Evolutionary conservation across 371 early-diverging fungal genomes (phyloP).

Genomic region (Actinomucor elegans): DNA sequence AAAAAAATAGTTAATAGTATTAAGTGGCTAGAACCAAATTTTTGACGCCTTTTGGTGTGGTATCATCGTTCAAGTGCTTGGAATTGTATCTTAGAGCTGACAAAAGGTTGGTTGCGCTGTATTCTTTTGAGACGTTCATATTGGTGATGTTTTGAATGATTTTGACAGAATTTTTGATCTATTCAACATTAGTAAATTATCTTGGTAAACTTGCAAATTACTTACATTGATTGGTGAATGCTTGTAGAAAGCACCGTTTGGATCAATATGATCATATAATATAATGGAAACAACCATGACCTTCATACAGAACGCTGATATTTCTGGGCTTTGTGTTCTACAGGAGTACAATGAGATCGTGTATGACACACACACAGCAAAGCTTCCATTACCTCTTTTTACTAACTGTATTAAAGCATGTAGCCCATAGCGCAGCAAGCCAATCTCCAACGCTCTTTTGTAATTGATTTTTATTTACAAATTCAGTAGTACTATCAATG

Average conservation of each 20-base stretch:
- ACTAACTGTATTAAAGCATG: constrained; percentile 68
- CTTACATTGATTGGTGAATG: constrained; percentile 79
- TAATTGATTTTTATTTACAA: constrained; percentile 47
- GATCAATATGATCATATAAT: constrained; percentile 87
- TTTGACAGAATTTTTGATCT: constrained; percentile 70
- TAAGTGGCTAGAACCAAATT: constrained; percentile 45
- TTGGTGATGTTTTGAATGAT: constrained; percentile 61
- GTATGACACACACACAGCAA: background rate
- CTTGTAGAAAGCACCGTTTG: constrained; percentile 77
- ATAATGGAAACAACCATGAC: constrained; percentile 88
- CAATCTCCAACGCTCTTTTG: constrained; percentile 62
- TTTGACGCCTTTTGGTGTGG: constrained; percentile 77
- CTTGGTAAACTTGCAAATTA: too few species aligned
- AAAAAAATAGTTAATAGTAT: too few species aligned
- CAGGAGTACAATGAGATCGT: too few species aligned
- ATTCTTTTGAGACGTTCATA: constrained; percentile 22
- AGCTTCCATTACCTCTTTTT: constrained; percentile 46
- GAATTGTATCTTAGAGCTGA: constrained; percentile 79
- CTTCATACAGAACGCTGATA: constrained; percentile 67
- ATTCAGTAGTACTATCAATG: constrained; percentile 71
- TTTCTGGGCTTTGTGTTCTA: constrained; percentile 52
- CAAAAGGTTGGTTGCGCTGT: constrained; percentile 62
- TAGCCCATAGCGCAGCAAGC: constrained; percentile 66
- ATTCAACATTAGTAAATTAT: too few species aligned
- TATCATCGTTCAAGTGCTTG: constrained; percentile 78